phyloP scores from a whole-genome alignment of 495 filamentous ascomycete genomes.

The Opeltia flavorubescens region DNA sequence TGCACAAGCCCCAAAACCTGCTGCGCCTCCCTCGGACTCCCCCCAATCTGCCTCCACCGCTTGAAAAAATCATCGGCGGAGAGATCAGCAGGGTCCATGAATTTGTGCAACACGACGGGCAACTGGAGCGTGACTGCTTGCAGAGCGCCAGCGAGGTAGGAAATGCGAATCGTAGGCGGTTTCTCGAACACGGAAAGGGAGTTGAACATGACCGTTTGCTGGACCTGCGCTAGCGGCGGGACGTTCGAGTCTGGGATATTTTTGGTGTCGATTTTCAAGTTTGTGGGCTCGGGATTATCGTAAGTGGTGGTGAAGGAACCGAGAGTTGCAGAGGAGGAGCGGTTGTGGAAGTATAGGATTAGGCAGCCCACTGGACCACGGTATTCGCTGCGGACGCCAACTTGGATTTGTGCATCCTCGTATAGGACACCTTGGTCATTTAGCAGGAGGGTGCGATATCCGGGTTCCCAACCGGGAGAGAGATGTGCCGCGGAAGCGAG shows the following conservation, averaged over 20 bases:
- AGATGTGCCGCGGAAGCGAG: slow-evolving; percentile 85
- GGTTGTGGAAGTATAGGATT: slow-evolving; percentile 92
- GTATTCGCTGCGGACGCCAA: slow-evolving; percentile 88
- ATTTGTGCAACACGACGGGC: slow-evolving; percentile 81
- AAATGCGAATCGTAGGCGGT: slow-evolving; percentile 82
- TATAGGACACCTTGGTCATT: slow-evolving; percentile 76
- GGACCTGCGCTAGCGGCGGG: slow-evolving; percentile 58
- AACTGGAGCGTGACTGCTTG: slow-evolving; percentile 88
- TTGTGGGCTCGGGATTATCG: slow-evolving; percentile 59
- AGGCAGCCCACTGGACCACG: slow-evolving; percentile 86
- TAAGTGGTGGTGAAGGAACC: slow-evolving; percentile 87
- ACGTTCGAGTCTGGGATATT: slow-evolving; percentile 77
- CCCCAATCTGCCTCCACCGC: slow-evolving; percentile 96
- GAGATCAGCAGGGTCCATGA: slow-evolving; percentile 82
- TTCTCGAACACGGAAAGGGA: slow-evolving; percentile 67
- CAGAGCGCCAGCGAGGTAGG: slow-evolving; percentile 83
- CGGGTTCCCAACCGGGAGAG: slow-evolving; percentile 85
- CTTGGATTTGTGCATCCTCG: slow-evolving; percentile 86
- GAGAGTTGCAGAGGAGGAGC: slow-evolving; percentile 58
- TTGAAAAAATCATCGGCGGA: slow-evolving; percentile 92
- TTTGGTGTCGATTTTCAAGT: slow-evolving; percentile 71
- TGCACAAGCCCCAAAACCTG: slow-evolving; percentile 57
- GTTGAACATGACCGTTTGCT: slow-evolving; percentile 91
- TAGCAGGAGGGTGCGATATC: slow-evolving; percentile 75
- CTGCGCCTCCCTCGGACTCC: slow-evolving; percentile 72